Conservation (phyloP, 108 stramenopile species). For the Schizochytrium sp. region DNA sequence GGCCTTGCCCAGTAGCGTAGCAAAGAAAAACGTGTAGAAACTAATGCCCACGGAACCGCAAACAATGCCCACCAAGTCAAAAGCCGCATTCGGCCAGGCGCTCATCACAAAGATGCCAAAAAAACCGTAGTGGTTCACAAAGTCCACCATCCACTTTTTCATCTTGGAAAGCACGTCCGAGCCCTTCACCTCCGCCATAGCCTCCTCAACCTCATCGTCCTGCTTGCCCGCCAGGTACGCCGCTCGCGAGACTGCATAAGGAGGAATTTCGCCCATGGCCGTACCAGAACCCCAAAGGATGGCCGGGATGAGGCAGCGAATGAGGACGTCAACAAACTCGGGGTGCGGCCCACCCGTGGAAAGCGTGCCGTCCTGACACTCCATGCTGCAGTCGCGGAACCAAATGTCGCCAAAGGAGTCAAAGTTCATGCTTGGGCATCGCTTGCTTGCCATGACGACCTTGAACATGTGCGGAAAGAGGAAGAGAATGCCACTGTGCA, state of each 20-base stretch:
- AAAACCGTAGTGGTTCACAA: slow-evolving; percentile 34
- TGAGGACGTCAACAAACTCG: neutral
- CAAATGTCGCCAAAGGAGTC: slow-evolving; percentile 38
- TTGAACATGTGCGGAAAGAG: slow-evolving; percentile 54
- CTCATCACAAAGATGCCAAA: slow-evolving; percentile 44
- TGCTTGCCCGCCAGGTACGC: slow-evolving; percentile 22
- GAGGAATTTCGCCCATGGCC: slow-evolving; percentile 54
- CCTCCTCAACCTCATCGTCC: neutral
- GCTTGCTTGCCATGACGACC: slow-evolving; percentile 17
- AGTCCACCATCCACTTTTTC: slow-evolving; percentile 16
- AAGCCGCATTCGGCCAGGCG: slow-evolving; percentile 46
- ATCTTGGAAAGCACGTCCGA: neutral
- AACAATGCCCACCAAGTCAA: slow-evolving; percentile 52
- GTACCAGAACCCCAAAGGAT: slow-evolving; percentile 51
- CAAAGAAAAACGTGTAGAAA: slow-evolving; percentile 51
- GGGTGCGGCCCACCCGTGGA: neutral
- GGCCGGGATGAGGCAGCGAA: slow-evolving; percentile 35
- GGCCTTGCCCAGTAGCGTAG: slow-evolving; percentile 49
- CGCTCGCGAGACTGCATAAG: slow-evolving; percentile 46
- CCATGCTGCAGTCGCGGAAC: slow-evolving; percentile 30
- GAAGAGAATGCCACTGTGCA: slow-evolving; percentile 51
- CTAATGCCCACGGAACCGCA: slow-evolving; percentile 46
- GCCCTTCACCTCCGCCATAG: neutral
- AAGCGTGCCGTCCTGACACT: neutral
- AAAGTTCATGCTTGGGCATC: slow-evolving; percentile 20